Conservation (phyloP, 2,329 filamentous ascomycete genomes). For the Dactylonectria macrodidyma region DNA sequence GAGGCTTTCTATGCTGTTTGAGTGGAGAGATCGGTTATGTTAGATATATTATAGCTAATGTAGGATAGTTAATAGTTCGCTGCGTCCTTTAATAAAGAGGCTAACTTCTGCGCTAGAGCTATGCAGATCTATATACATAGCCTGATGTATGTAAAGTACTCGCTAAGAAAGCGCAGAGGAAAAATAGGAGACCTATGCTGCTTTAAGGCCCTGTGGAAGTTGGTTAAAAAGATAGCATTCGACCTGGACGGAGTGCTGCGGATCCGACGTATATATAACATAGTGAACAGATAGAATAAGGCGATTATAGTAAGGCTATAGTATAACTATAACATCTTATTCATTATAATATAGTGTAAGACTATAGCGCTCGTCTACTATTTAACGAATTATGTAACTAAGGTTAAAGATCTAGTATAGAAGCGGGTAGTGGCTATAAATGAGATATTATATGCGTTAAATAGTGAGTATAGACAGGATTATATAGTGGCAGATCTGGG, state of each 20-base stretch:
- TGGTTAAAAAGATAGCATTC: conserved; percentile 4
- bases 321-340: conserved; percentile 17
- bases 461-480: too few species aligned
- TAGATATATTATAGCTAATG: background rate
- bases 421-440: background rate
- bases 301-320: background rate
- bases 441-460: too few species aligned
- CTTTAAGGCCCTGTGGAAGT: conserved; percentile 13
- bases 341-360: background rate
- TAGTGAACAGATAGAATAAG: background rate
- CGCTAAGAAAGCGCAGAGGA: background rate
- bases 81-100: conserved; percentile 13
- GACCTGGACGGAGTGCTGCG: background rate
- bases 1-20: too few species aligned
- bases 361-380: background rate
- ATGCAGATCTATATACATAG: conserved; percentile 23
- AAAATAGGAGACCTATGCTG: conserved; percentile 1
- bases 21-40: background rate
- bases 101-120: conserved; percentile 12
- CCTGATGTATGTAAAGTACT: conserved; percentile 16
- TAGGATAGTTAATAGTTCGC: background rate
- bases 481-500: too few species aligned
- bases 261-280: background rate
- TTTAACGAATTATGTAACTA: conserved; percentile 8
- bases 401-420: background rate